A percentile compares a stretch with the other conserved stretches of the same genome.
phyloP scores from a whole-genome alignment of 768 basidiomycete species.

The Mycena leptocephala region DNA sequence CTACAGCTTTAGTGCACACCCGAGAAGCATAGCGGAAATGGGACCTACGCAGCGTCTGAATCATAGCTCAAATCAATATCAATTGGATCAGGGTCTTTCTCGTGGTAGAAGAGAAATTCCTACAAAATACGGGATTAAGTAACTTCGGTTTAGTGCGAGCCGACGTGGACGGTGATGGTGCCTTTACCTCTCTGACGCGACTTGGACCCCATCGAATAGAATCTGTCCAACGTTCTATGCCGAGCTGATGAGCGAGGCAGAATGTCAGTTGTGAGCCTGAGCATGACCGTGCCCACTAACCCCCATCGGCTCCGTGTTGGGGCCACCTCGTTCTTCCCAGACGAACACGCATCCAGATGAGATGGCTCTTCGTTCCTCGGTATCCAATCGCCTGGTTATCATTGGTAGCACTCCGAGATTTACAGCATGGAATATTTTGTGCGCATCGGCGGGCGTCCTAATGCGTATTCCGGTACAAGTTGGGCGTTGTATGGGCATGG shows the following conservation, averaged over 20 bases:
- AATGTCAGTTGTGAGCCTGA: slow-evolving; percentile 20
- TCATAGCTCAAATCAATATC: slow-evolving; percentile 67
- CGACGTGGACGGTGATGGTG: slow-evolving; percentile 21
- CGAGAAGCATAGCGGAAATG: slow-evolving; percentile 21
- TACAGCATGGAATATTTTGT: slow-evolving; percentile 84
- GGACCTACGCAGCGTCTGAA: slow-evolving; percentile 65
- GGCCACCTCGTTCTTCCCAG: slow-evolving; percentile 84
- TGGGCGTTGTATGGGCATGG: slow-evolving; percentile 71
- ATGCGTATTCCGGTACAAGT: slow-evolving; percentile 79
- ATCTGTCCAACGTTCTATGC: slow-evolving; percentile 89
- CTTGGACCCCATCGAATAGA: slow-evolving; percentile 87
- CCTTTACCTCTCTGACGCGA: slow-evolving; percentile 78
- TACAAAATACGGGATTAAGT: slow-evolving; percentile 45
- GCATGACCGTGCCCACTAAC: slow-evolving; percentile 55
- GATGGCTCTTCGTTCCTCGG: slow-evolving; percentile 82
- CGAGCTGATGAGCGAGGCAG: slow-evolving; percentile 61
- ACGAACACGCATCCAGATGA: slow-evolving; percentile 84
- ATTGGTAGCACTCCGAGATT: slow-evolving; percentile 71
- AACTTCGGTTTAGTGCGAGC: slow-evolving; percentile 17
- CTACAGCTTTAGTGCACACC: slow-evolving; percentile 6
- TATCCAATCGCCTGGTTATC: slow-evolving; percentile 81
- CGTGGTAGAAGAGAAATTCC: slow-evolving; percentile 87
- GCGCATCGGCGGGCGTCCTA: slow-evolving; percentile 77
- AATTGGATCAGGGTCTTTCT: slow-evolving; percentile 68
- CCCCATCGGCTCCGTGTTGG: slow-evolving; percentile 76